Evolutionary conservation across 192 early-diverging fungal species (phyloP), one percentile per base, ranked within the genome.

Genomic region (Entomortierella parvispora): DNA sequence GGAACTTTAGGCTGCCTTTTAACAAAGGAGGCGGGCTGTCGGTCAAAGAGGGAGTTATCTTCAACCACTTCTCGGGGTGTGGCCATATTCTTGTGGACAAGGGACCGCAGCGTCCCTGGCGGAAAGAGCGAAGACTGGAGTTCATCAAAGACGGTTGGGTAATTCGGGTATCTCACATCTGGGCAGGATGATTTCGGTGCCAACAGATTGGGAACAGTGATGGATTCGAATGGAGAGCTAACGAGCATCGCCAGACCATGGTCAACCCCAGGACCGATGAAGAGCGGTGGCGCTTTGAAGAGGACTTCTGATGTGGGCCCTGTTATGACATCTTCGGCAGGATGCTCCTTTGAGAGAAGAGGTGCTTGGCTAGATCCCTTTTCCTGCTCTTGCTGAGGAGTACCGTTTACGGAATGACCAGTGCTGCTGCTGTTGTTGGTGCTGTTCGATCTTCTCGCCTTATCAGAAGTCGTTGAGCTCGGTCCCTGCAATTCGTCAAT

Each of bases 41-140:
- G 40, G 10, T 63, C 74, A 68, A 76, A 76, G 11, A 77, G 50
- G 4, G 31, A 63, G 0, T 14, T 66, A 26, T 64, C 61, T 17
- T 68, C 54, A 2, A 77, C 65, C 15, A 77, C 65, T 29, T 77
- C 74, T 48, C 58, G 65, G 2, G 74, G 74, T 18, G 74, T 64
- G 1, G 60, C 65, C 74, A 77, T 77, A n/a, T 61, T 40, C 18
- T 45, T 63, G 37, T 55, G 65, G 17, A 77, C 59, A 1, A 68
- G 12, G 2, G 74, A 62, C 20, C 63, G 59, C 3, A 77, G 48
- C 4, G 74, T 68, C 17, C 74, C 74, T 14, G 74, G 74, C 9
- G 74, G 74, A 40, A 77, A 77, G 4, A 77, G 51, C 17, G 74
- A 77, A n/a, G 74, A 77, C 33, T 77, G 74, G 11, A 77, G 56